Evolutionary conservation across 495 filamentous ascomycete genomes (phyloP).

Genomic region (Podospora australis): DNA sequence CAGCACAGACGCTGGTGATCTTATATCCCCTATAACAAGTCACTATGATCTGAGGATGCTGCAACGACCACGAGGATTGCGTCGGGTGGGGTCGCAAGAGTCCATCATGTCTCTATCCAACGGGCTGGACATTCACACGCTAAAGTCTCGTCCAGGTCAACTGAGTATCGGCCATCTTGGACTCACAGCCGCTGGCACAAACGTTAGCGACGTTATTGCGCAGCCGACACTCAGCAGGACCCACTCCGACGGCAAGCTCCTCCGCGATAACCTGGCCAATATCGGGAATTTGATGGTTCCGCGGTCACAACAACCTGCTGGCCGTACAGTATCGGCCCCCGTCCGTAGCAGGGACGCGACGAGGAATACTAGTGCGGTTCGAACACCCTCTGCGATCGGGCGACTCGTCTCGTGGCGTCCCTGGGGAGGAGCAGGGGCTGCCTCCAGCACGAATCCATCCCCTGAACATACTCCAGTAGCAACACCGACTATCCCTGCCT

Average conservation of each 20-base stretch:
- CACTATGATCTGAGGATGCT: conserved; percentile 13
- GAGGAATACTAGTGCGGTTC: background rate
- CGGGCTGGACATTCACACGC: conserved; percentile 49
- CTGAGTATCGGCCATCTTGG: conserved; percentile 41
- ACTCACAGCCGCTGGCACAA: conserved; percentile 35
- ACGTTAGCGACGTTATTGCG: conserved; percentile 35
- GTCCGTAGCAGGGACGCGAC: background rate
- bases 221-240: conserved; percentile 32
- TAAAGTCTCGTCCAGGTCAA: conserved; percentile 46
- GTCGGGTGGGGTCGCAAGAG: conserved; percentile 44
- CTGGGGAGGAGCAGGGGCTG: conserved; percentile 26
- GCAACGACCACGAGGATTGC: conserved; percentile 20
- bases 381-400: conserved; percentile 25
- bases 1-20: background rate
- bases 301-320: conserved; percentile 8
- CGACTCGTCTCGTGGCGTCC: conserved; percentile 43
- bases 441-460: conserved; percentile 8
- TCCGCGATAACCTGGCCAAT: conserved; percentile 35
- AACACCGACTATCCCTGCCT: conserved; percentile 5
- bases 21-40: conserved; percentile 8
- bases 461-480: conserved; percentile 11
- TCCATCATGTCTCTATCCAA: conserved; percentile 50
- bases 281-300: conserved; percentile 16
- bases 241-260: conserved; percentile 25
- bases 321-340: conserved; percentile 19